These are phyloP conservation scores for Pseudozyma hubeiensis DNA, from an alignment of 1,284 basidiomycete species.

Conservation along the genomic window DNA sequence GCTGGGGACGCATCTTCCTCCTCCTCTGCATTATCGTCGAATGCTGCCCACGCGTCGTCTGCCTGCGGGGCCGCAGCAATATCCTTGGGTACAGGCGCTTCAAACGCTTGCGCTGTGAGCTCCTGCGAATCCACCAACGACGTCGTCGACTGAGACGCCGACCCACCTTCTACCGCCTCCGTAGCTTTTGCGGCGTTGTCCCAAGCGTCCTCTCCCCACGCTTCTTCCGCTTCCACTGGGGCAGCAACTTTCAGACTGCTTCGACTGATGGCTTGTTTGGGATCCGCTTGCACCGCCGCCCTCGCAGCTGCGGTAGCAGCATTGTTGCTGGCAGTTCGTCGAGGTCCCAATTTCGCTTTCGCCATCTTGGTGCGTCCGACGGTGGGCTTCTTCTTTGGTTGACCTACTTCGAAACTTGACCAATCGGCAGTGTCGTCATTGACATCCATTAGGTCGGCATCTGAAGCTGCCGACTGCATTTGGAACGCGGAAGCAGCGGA, in stretches of 20 bases:
- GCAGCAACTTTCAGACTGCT: constrained; percentile 43
- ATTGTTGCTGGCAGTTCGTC: constrained; percentile 21
- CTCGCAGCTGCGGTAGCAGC: constrained; percentile 17
- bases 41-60: constrained; percentile 34
- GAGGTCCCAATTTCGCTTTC: constrained; percentile 39
- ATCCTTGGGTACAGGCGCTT: constrained; percentile 13
- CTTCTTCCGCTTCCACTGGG: constrained; percentile 11
- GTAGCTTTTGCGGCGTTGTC: constrained; percentile 2
- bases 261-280: constrained; percentile 33
- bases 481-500: constrained; percentile 36
- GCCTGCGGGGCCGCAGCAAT: constrained; percentile 6
- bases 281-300: constrained; percentile 29
- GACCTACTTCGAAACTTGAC: constrained; percentile 54
- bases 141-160: constrained; percentile 5
- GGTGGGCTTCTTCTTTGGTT: constrained; percentile 39
- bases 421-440: constrained; percentile 59
- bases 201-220: constrained; percentile 52
- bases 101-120: constrained; percentile 40
- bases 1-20: constrained; percentile 1
- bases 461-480: not conserved
- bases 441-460: constrained; percentile 57
- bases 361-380: constrained; percentile 37
- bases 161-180: not conserved
- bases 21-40: constrained; percentile 37
- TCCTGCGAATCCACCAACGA: constrained; percentile 35